These are phyloP conservation scores for Solanum clarkiae DNA, from an alignment of 257 asterid genomes.

Conservation along the genomic window DNA sequence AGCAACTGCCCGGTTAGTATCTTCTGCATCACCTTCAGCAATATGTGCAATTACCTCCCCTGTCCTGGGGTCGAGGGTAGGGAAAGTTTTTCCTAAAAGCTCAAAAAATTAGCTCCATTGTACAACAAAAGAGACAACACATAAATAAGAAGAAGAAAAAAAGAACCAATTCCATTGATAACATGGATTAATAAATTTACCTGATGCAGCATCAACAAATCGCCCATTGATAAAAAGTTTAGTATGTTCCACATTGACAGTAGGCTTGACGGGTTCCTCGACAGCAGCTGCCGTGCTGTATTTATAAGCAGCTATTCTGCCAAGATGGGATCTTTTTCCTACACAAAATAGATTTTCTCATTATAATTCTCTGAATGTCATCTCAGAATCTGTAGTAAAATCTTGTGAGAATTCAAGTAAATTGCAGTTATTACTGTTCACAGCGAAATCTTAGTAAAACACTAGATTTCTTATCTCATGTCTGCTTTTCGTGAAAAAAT, in stretches of 20 bases:
- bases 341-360: neutral
- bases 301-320: slow-evolving; percentile 31
- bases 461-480: no score
- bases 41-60: slow-evolving; percentile 83
- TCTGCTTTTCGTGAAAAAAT: no score
- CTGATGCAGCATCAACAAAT: slow-evolving; percentile 86
- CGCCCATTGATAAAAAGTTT: slow-evolving; percentile 86
- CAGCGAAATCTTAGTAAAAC: neutral
- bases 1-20: slow-evolving; percentile 72
- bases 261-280: slow-evolving; percentile 74
- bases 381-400: neutral
- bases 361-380: neutral
- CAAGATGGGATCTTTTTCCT: slow-evolving; percentile 37
- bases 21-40: slow-evolving; percentile 91
- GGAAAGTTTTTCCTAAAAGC: slow-evolving; percentile 67
- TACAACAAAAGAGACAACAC: neutral
- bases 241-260: slow-evolving; percentile 49
- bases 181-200: slow-evolving; percentile 14
- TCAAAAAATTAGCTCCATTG: neutral
- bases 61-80: slow-evolving; percentile 81
- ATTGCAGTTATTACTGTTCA: neutral
- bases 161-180: neutral
- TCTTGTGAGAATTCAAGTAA: neutral
- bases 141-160: neutral
- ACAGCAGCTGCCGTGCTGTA: slow-evolving; percentile 60